Base-by-base conservation (phyloP, 1,139 yeast species). In the Pichia inconspicua region DNA sequence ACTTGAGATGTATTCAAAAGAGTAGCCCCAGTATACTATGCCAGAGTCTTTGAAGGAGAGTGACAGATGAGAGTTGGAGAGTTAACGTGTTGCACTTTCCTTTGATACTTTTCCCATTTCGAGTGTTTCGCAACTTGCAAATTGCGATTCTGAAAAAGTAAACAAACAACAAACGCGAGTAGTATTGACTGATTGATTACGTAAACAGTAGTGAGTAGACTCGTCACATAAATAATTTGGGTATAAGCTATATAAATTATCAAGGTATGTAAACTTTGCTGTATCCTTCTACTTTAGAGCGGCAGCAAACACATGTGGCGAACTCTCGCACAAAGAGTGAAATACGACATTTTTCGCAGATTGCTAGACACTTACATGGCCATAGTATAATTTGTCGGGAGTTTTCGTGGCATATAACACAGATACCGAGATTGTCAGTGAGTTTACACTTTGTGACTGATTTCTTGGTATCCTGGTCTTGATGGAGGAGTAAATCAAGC, bases 301-400 rank as follows among this genome's bases (percentile, higher is more conserved):
- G 75, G 60, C 97, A 89, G 58, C 95, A 85, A 0, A 88, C 94
- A 65, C 97, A 89, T 1, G 84, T 84, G 50, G 78, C 80, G 58
- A 84, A 82, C 14, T 86, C 85, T 52, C 88, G 75, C 25, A 82
- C 69, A 3, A 88, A 90, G 48, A 89, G 70, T n/a, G 85, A 77
- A 31, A 82, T 69, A 25, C 97, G 73, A 61, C 97, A 89, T 15
- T 78, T 75, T 54, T 88, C 96, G 64, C 97, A 89, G 9, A 89
- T 72, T 0, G 96, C 89, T 54, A 89, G 78, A 64, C 97, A 89
- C 57, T 81, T 77, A 63, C 97, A 89, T 1, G 97, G 97, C 97
- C 97, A 89, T 3, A 92, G 71, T 15, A 89, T 81, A 40, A 89
- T 77, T 53, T 84, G 87, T 55, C 97, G 73, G 9, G 80, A 75